Percentiles rank a stretch among this genome's conserved stretches.
phyloP scores from a whole-genome alignment of 768 basidiomycete species.

The Macrolepiota albuminosa region DNA sequence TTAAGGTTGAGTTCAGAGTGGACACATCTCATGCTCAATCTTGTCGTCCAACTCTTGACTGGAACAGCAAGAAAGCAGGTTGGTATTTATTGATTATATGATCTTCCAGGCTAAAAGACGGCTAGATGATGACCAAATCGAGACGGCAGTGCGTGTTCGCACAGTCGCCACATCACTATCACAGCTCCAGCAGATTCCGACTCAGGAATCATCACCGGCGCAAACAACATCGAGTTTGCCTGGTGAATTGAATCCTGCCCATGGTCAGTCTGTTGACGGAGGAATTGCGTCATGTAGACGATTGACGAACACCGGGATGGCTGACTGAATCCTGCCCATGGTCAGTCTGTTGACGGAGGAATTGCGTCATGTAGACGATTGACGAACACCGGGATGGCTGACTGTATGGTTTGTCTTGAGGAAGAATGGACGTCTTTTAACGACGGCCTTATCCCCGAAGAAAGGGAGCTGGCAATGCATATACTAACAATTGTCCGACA shows the following conservation, averaged over 20 bases:
- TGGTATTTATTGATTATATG: slow-evolving; percentile 14
- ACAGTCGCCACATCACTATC: slow-evolving; percentile 21
- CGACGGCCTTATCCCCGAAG: slow-evolving; percentile 22
- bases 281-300: slow-evolving; percentile 44
- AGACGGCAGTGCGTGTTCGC: slow-evolving; percentile 56
- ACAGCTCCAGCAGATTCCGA: slow-evolving; percentile 14
- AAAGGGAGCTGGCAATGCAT: slow-evolving; percentile 24
- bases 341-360: slow-evolving; percentile 33
- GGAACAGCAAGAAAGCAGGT: slow-evolving; percentile 91
- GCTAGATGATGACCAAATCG: slow-evolving; percentile 81
- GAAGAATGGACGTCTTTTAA: slow-evolving; percentile 31
- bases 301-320: slow-evolving; percentile 22
- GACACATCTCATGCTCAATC: slow-evolving; percentile 59
- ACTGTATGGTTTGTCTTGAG: slow-evolving; percentile 43
- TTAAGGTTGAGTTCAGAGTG: slow-evolving; percentile 67
- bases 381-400: slow-evolving; percentile 28
- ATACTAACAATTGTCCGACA: slow-evolving; percentile 32
- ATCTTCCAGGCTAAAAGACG: not conserved
- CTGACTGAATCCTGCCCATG: slow-evolving; percentile 36
- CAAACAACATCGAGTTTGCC: slow-evolving; percentile 15
- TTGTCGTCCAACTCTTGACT: slow-evolving; percentile 57
- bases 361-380: slow-evolving; percentile 44
- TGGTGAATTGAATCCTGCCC: slow-evolving; percentile 21
- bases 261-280: slow-evolving; percentile 41
- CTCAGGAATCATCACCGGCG: slow-evolving; percentile 13